Conservation (phyloP, 768 basidiomycete species). For the Boletus pseudo-olivaceus region DNA sequence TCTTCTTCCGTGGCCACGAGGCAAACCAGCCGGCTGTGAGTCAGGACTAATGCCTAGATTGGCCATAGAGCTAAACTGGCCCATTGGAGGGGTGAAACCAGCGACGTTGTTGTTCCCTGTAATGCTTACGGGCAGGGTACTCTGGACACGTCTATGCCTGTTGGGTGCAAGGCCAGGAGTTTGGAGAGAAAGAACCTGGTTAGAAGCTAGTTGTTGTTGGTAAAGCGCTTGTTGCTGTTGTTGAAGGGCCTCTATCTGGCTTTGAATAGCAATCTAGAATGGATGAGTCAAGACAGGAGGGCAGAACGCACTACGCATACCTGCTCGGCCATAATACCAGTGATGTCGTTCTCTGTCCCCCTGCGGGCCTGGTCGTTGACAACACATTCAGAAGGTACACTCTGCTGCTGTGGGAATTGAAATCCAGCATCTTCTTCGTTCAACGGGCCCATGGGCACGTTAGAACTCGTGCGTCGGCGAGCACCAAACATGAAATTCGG, state of each 20-base stretch:
- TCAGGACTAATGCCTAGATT: constrained; percentile 59
- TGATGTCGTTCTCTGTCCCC: constrained; percentile 70
- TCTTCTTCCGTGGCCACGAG: constrained; percentile 82
- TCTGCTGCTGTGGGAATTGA: constrained; percentile 74
- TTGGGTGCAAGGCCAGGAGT: constrained; percentile 69
- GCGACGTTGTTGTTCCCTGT: constrained; percentile 39
- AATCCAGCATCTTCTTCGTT: constrained; percentile 80
- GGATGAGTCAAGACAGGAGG: constrained; percentile 5
- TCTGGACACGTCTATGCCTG: constrained; percentile 85
- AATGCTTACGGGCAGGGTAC: constrained; percentile 66
- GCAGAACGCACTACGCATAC: constrained; percentile 38
- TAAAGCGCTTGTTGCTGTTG: constrained; percentile 89
- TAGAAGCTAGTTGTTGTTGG: constrained; percentile 86
- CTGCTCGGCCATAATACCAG: constrained; percentile 94
- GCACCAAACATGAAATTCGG: constrained; percentile 92
- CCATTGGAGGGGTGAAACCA: constrained; percentile 43
- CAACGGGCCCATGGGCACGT: constrained; percentile 60
- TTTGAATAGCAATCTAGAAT: constrained; percentile 79
- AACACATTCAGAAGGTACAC: constrained; percentile 23
- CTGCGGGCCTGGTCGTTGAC: constrained; percentile 43
- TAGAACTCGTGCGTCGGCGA: constrained; percentile 47
- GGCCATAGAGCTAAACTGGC: constrained; percentile 57
- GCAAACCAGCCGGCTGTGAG: constrained; percentile 60
- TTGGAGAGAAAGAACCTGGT: constrained; percentile 77
- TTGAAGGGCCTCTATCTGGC: constrained; percentile 84